Base-by-base conservation (phyloP, 2,329 filamentous ascomycete genomes). In the Falciphora oryzae region DNA sequence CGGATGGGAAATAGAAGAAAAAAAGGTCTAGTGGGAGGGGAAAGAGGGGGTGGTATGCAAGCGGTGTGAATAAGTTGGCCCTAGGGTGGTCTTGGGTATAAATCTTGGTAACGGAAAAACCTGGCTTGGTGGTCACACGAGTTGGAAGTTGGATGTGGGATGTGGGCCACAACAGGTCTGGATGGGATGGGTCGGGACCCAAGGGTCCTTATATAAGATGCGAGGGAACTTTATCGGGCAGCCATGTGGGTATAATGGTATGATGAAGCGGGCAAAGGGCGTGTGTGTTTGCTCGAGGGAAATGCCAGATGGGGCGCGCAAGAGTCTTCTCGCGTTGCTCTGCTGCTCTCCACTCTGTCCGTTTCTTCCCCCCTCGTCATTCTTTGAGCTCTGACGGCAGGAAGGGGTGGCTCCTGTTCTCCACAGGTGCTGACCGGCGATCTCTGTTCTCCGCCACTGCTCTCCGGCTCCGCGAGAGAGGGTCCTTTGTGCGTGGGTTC, bases 131-230 rank as follows among this genome's bases (percentile, higher is more conserved):
- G 61, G 44, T 62, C 44, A 50, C 27, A n/a, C 38, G 44, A 56
- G 44, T 29, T 53, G 61, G 44, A 62, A 56, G 61, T 50, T 62
- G 61, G 35, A 53, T 62, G 44, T 50, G 60, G 57, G 61, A 62
- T 56, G 61, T 62, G 61, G 35, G 35, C 35, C 35, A 57, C 31
- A 22, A 22, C 38, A 32, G 56, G 25, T 29, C 50, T 61, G 63
- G 63, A 64, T 28, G 63, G 31, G 31, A 35, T 38, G 57, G 56
- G 57, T 57, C 28, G 22, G 56, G 29, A 29, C 27, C 29, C 29
- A 31, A 56, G 50, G 59, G 63, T 59, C 63, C 53, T 65, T 65
- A 62, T 65, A 65, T 60, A 62, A 22, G n/a, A 50, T 58, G 35
- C 57, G 56, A 59, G n/a, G 27, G 14, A 59, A 44, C 32, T 35